Conservation (phyloP, 495 filamentous ascomycete genomes). For the Neurospora tetraspora region DNA sequence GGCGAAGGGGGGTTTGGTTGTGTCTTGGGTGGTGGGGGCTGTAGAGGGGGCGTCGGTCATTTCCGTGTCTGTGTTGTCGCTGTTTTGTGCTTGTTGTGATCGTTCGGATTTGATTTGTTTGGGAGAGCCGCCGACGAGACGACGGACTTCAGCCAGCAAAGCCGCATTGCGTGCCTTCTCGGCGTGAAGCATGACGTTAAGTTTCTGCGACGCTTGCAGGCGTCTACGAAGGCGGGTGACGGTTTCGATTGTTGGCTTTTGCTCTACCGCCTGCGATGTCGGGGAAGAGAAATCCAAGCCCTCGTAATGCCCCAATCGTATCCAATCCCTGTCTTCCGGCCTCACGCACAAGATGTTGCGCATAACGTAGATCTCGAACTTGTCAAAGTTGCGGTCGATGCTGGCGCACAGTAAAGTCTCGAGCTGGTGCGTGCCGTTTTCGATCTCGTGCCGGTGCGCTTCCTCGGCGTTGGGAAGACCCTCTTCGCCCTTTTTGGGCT, state of each 20-base stretch:
- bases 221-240: constrained; percentile 64
- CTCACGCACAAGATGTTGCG: constrained; percentile 74
- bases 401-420: constrained; percentile 88
- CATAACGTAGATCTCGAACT: constrained; percentile 87
- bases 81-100: constrained; percentile 22
- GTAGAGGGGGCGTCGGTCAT: constrained; percentile 37
- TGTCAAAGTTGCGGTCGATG: constrained; percentile 96
- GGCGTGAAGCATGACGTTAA: constrained; percentile 62
- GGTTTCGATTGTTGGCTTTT: constrained; percentile 50
- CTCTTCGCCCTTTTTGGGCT: not conserved
- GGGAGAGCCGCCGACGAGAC: constrained; percentile 37
- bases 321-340: constrained; percentile 62
- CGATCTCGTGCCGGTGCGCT: constrained; percentile 64
- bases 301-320: constrained; percentile 79
- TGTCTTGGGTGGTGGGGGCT: constrained; percentile 12
- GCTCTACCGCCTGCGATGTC: no score
- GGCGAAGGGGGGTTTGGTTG: constrained; percentile 29
- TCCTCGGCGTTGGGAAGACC: constrained; percentile 28
- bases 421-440: constrained; percentile 81
- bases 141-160: constrained; percentile 54
- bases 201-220: constrained; percentile 68
- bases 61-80: constrained; percentile 3
- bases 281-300: constrained; percentile 35
- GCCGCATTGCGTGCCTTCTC: constrained; percentile 69
- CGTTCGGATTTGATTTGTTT: not conserved